Evolutionary conservation across 768 basidiomycete genomes (phyloP).

Genomic region (Mycena indigotica): DNA sequence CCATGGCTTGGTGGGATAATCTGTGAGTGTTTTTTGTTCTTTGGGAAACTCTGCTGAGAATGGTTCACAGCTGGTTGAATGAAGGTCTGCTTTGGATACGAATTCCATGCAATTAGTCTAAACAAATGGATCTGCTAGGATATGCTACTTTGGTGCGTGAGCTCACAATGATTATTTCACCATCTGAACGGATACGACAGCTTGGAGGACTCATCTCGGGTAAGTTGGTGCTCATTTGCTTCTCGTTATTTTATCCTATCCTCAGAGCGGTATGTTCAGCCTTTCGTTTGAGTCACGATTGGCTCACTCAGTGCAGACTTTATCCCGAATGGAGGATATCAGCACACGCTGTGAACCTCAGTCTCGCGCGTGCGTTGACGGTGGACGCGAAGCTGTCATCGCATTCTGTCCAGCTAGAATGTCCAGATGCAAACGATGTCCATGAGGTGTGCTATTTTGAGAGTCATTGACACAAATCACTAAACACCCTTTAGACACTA

Average conservation of each 20-base stretch:
- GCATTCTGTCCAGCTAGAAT: constrained; percentile 70
- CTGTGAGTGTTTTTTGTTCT: constrained; percentile 34
- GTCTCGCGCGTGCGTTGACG: constrained; percentile 53
- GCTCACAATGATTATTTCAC: too few species aligned
- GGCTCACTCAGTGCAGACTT: not conserved
- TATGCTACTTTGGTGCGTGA: not conserved
- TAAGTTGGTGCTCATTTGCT: not conserved
- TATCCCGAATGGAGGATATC: constrained; percentile 63
- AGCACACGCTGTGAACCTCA: constrained; percentile 53
- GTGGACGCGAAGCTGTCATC: constrained; percentile 64
- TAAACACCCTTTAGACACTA: not conserved
- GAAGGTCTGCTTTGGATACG: too few species aligned
- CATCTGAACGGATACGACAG: too few species aligned
- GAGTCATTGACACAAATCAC: too few species aligned
- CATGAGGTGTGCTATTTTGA: constrained; percentile 39
- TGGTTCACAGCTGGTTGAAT: constrained; percentile 8
- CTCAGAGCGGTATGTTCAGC: not conserved
- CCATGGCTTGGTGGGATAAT: constrained; percentile 69
- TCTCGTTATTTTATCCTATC: not conserved
- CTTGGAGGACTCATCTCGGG: constrained; percentile 3
- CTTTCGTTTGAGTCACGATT: not conserved
- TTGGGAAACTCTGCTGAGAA: not conserved
- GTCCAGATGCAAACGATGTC: constrained; percentile 60
- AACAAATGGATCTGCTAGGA: too few species aligned
- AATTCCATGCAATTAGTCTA: too few species aligned